Evolutionary conservation across 768 basidiomycete genomes (phyloP), one percentile per base, ranked within the genome.

Genomic region (Goffeauzyma gilvescens): DNA sequence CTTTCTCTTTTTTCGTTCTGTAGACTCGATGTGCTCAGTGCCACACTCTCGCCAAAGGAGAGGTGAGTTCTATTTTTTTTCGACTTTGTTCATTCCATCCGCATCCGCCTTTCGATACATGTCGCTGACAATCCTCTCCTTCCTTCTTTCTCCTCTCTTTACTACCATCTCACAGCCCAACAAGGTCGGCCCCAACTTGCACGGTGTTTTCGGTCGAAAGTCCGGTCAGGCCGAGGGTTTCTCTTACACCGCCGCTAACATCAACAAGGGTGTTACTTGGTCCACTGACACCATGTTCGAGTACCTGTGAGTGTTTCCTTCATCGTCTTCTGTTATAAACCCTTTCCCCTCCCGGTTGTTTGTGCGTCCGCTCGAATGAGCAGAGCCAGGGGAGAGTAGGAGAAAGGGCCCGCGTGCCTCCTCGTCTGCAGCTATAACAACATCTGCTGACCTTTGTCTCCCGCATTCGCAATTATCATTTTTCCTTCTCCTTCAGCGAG

Each of bases 211-310:
- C 66, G 66, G 66, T 34, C 61, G 66, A 48, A 59, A 65, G 64
- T 79, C 84, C 24, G 90, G 90, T 44, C 75, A 81, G 56, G 83
- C 70, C 20, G 76, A 80, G 17, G 79, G 78, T 40, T 96, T 71
- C 75, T 77, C 79, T 2, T 95, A 90, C 71, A 87, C 89, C 38
- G 75, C 84, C 33, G 89, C 89, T 55, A 95, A 95, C 68, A 70
- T 93, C 44, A 87, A 80, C 73, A 95, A 95, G 73, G 87, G 78
- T 41, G 72, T 96, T 48, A 67, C 64, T 24, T 96, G 90, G 89
- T 67, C 71, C 26, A 79, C 84, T 66, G 38, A 77, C 14, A 90
- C 86, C n/a, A 72, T 95, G 28, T 93, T 90, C 63, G 89, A 89
- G 45, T 87, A 87, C 66, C 76, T 87, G 54, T 60, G 32, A 42